Percentiles rank a stretch among this genome's conserved stretches.
Evolutionary conservation across 2,329 filamentous ascomycete species (phyloP).

Genomic region (Scolecobasidium constrictum): DNA sequence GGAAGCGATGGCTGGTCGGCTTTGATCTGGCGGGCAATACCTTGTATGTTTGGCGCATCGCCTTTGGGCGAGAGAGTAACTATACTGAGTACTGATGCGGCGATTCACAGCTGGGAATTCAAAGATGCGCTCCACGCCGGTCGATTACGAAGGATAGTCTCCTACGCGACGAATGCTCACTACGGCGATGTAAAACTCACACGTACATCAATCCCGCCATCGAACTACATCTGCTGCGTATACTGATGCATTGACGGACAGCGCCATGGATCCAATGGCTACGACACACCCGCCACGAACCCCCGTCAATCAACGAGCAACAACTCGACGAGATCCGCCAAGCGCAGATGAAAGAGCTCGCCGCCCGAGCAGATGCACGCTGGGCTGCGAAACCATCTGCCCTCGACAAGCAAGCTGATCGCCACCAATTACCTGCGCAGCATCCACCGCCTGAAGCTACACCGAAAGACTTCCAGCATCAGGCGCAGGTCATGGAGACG

Average conservation of each 20-base stretch:
- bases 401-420: conserved; percentile 31
- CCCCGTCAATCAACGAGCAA: conserved; percentile 49
- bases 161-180: conserved; percentile 41
- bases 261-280: conserved; percentile 62
- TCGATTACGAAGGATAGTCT: conserved; percentile 48
- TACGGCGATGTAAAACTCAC: conserved; percentile 49
- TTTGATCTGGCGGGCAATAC: conserved; percentile 53
- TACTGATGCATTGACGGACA: conserved; percentile 17
- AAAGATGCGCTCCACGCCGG: conserved; percentile 44
- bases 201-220: conserved; percentile 27
- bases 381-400: conserved; percentile 50
- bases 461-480: conserved; percentile 12
- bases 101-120: conserved; percentile 53
- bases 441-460: background rate
- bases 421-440: background rate
- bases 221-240: conserved; percentile 1
- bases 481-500: background rate
- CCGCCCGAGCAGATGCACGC: conserved; percentile 47
- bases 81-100: no score
- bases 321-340: conserved; percentile 45
- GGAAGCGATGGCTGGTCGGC: conserved; percentile 47
- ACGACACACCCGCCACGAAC: conserved; percentile 45
- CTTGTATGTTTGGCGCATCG: conserved; percentile 26
- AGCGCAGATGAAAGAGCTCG: conserved; percentile 47
- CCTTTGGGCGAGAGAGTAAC: no score